Evolutionary conservation across 2,329 filamentous ascomycete genomes (phyloP), one percentile per base, ranked within the genome.

Genomic region (Decorospora gaudefroyi): DNA sequence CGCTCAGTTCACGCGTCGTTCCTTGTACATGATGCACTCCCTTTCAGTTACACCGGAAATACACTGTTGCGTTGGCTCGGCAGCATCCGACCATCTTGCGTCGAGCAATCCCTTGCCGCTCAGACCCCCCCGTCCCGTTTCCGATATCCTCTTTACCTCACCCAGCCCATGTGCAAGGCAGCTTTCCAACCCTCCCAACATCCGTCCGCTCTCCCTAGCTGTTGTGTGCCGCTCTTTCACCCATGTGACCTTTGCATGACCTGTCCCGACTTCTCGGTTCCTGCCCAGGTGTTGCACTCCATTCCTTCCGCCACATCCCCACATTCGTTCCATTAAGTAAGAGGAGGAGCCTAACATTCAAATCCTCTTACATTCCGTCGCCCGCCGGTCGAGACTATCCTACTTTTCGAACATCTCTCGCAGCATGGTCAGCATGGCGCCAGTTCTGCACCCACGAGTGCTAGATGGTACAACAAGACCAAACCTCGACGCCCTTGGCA

Each of bases 391-490:
- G 46, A 46, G 47, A 40, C 30, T 23, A 43, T 40, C 38, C 42
- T 29, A 39, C 23, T 29, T 23, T 28, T 30, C 57, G 45, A 51
- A 41, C 37, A 48, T 34, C 45, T 31, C 38, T 32, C 37, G 46
- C 61, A 53, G 13, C 27, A 67, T 67, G 62, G 55, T 60, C 51
- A 56, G 21, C 16, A 68, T 68, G 66, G 58, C 65, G 31, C 64
- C 65, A 27, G 38, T 65, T 36, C 48, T 64, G 19, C 37, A 42
- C 15, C 49, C 57, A 19, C 61, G 66, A 32, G 35, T 48, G 29
- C 50, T 70, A 42, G 56, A 70, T 54, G 66, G 67, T 40, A 27
- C 29, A 4, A 52, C 44, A 26, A 44, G 28, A 36, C 52, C 65
- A 30, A 70, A 70, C 50, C 46, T 56, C 10, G 65, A 70, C 40